Conservation (phyloP, 164 flowering plant genomes). For the Berberis vulgaris region DNA sequence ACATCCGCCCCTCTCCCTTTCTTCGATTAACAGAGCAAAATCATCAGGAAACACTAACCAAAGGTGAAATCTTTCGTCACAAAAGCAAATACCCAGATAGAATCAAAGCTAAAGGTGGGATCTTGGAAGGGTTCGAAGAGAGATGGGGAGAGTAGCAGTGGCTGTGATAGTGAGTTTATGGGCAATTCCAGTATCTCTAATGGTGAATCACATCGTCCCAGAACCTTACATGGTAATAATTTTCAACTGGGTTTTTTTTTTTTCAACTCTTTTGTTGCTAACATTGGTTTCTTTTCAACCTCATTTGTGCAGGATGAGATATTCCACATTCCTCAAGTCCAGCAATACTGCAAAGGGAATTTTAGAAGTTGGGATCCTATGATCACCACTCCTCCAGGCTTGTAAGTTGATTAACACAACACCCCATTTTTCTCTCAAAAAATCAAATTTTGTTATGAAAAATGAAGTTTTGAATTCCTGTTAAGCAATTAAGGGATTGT, state of each 20-base stretch:
- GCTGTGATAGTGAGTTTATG: constrained; percentile 51
- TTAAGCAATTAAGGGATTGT: too few relatives aligned
- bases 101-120: too few relatives aligned
- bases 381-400: constrained; percentile 98
- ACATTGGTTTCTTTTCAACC: background rate
- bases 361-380: constrained; percentile 94
- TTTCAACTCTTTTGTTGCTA: background rate
- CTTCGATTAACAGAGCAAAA: too few relatives aligned
- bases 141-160: constrained; percentile 62
- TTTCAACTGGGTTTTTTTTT: background rate
- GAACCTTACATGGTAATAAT: constrained; percentile 74
- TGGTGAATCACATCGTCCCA: constrained; percentile 68
- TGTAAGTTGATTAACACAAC: constrained; percentile 34
- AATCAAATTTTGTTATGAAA: too few relatives aligned
- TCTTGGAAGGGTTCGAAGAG: background rate
- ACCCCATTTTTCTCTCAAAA: background rate
- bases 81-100: too few relatives aligned
- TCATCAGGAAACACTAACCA: too few relatives aligned
- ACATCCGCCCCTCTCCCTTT: too few relatives aligned
- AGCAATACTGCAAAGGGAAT: constrained; percentile 72
- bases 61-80: too few relatives aligned
- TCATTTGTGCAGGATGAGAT: constrained; percentile 65
- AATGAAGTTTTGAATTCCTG: too few relatives aligned
- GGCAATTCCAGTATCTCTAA: constrained; percentile 58
- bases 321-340: constrained; percentile 91